Conservation (phyloP, 352 stramenopile genomes). For the Globisporangium sylvaticum region DNA sequence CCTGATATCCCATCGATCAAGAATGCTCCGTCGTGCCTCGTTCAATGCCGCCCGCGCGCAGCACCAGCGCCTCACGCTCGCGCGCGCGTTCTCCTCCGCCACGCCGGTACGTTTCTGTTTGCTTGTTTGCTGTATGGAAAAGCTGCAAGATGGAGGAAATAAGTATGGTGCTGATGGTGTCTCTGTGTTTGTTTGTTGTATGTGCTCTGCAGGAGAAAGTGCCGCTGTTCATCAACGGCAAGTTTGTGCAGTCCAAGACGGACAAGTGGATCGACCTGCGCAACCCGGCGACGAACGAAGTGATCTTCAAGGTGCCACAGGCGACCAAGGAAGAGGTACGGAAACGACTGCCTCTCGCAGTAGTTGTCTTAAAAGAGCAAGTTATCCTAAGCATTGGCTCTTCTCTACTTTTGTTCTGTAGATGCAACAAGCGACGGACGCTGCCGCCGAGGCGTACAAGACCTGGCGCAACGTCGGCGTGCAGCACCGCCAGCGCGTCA, state of each 20-base stretch:
- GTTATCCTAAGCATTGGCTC: background rate
- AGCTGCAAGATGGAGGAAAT: background rate
- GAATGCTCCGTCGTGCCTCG: conserved; percentile 13
- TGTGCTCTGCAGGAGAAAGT: conserved; percentile 44
- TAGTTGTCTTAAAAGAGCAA: background rate
- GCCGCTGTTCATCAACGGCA: conserved; percentile 90
- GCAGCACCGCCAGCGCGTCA: conserved; percentile 92
- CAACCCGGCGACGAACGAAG: conserved; percentile 90
- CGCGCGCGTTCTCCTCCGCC: conserved; percentile 41
- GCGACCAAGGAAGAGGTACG: conserved; percentile 77
- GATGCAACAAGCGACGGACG: conserved; percentile 82
- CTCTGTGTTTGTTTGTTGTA: background rate
- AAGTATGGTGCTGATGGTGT: background rate
- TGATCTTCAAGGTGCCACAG: conserved; percentile 85
- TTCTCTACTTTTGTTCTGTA: conserved; percentile 18
- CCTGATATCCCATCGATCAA: background rate
- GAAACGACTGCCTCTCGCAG: background rate
- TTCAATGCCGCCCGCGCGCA: conserved; percentile 14
- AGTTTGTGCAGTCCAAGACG: conserved; percentile 90
- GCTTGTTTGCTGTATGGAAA: background rate
- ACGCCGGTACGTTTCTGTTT: conserved; percentile 19
- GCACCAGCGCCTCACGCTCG: conserved; percentile 5
- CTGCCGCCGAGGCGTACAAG: conserved; percentile 84
- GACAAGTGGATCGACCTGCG: conserved; percentile 90
- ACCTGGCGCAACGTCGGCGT: conserved; percentile 92